Conservation (phyloP, 2,329 filamentous ascomycete genomes). For the Zarea fungicola region DNA sequence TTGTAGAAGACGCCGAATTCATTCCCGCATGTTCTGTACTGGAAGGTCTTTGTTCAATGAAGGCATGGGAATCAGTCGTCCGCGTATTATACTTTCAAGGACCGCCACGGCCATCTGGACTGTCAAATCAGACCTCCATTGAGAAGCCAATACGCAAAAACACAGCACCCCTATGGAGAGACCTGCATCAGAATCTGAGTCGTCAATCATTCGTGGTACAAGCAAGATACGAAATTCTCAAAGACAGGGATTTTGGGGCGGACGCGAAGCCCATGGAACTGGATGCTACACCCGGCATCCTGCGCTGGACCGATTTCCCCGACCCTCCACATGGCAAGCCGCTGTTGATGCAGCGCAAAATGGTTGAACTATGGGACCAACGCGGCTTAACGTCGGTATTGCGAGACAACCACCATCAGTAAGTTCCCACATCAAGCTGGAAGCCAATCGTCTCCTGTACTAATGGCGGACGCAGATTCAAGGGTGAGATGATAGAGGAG, state of each 20-base stretch:
- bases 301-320: conserved; percentile 57
- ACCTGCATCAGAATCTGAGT: conserved; percentile 48
- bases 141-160: conserved; percentile 35
- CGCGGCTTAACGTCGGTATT: conserved; percentile 43
- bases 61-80: conserved; percentile 42
- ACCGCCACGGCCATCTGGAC: conserved; percentile 38
- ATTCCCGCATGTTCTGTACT: conserved; percentile 47
- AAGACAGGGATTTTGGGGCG: conserved; percentile 42
- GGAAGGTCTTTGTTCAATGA: conserved; percentile 53
- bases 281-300: conserved; percentile 39
- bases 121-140: conserved; percentile 37
- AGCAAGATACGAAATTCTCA: conserved; percentile 47
- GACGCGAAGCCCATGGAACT: conserved; percentile 30
- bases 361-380: conserved; percentile 51
- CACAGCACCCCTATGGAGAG: conserved; percentile 41
- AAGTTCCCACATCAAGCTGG: conserved; percentile 14
- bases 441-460: fast-evolving
- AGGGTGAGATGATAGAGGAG: conserved; percentile 49
- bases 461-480: conserved; percentile 36
- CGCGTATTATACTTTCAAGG: conserved; percentile 52
- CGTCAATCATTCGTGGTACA: conserved; percentile 55
- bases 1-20: conserved; percentile 46
- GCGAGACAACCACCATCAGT: conserved; percentile 50
- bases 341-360: conserved; percentile 46
- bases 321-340: conserved; percentile 48